Conservation (phyloP, 805 yeast genomes). For the Wickerhamiella kurtzmanii region DNA sequence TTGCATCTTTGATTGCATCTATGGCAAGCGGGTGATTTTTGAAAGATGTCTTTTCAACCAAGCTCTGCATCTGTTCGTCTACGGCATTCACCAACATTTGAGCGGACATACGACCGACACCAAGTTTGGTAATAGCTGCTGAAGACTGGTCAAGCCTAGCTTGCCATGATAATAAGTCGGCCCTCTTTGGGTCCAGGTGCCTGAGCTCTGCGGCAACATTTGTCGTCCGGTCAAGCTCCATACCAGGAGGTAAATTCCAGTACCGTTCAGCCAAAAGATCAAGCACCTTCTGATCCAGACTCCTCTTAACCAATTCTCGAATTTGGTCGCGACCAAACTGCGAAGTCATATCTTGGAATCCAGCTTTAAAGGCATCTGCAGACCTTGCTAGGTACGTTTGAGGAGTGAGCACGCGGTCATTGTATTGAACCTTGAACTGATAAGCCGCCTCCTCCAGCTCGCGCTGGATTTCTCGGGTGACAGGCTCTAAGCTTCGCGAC, state of each 20-base stretch:
- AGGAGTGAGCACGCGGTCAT: conserved; percentile 87
- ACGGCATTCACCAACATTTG: conserved; percentile 69
- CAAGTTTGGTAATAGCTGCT: conserved; percentile 75
- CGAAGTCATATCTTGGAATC: conserved; percentile 75
- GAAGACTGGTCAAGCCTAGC: conserved; percentile 74
- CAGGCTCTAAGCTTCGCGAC: conserved; percentile 80
- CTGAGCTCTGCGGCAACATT: conserved; percentile 33
- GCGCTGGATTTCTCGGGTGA: conserved; percentile 69
- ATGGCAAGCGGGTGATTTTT: conserved; percentile 78
- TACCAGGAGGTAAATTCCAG: conserved; percentile 57
- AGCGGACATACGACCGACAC: conserved; percentile 86
- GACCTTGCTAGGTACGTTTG: conserved; percentile 88
- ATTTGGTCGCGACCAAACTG: conserved; percentile 74
- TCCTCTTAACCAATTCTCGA: conserved; percentile 62
- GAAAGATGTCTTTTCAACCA: conserved; percentile 62
- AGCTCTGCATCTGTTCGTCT: conserved; percentile 58
- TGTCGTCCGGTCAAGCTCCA: conserved; percentile 1
- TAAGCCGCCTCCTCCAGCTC: conserved; percentile 90
- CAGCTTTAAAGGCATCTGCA: conserved; percentile 70
- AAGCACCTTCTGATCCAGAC: conserved; percentile 76
- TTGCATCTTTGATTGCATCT: conserved; percentile 72
- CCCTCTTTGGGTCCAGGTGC: conserved; percentile 39
- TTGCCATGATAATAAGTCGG: conserved; percentile 76
- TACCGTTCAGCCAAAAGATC: conserved; percentile 80
- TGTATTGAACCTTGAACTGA: conserved; percentile 89